Base-by-base conservation (phyloP, 495 filamentous ascomycete genomes). In the Hypoxylon cercidicola region DNA sequence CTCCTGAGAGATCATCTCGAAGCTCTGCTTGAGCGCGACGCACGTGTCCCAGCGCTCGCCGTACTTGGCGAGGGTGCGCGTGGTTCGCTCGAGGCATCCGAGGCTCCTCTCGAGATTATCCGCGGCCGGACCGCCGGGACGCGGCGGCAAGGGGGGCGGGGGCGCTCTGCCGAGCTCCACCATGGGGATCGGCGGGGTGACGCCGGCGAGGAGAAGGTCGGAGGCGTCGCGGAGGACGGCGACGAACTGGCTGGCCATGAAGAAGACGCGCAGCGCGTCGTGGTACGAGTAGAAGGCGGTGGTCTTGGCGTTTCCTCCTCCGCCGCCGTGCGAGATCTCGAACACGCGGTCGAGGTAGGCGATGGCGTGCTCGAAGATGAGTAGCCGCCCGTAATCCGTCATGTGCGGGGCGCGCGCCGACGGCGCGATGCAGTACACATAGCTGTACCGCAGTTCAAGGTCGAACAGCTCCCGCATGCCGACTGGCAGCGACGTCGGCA, bases 321-420 rank as follows among this genome's bases (percentile, higher is more conserved):
- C 25, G 25, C 74, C 62, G 55, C 78, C 79, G 43, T 79, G 75
- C 45, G 81, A 77, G 34, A 91, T 81, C 4, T 83, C 78, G 56
- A 79, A 77, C 62, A 91, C 83, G 47, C 79, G 81, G 37, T 86
- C 75, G 37, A 89, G 80, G 69, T 93, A 97, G 35, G 86, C 83
- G 57, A 94, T 85, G 66, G 86, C 88, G 65, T 92, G 87, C 63
- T 94, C 91, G 71, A 96, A 96, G 34, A 97, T 88, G 30, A 95
- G 81, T 9, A 85, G 76, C 64, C 89, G 87, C 39, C 84, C 89
- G 66, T 92, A 90, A 11, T 88, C 81, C 23, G 83, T 85, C 21
- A 89, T 80, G 0, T 79, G 75, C 4, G 89, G 86, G n/a, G 86
- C 82, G 63, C 87, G 79, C 3, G 87, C 83, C 19, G 87, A 89